A percentile compares a stretch with the other conserved stretches of the same genome.
Conservation (phyloP, 441 rosid species). For the Adansonia gregorii region DNA sequence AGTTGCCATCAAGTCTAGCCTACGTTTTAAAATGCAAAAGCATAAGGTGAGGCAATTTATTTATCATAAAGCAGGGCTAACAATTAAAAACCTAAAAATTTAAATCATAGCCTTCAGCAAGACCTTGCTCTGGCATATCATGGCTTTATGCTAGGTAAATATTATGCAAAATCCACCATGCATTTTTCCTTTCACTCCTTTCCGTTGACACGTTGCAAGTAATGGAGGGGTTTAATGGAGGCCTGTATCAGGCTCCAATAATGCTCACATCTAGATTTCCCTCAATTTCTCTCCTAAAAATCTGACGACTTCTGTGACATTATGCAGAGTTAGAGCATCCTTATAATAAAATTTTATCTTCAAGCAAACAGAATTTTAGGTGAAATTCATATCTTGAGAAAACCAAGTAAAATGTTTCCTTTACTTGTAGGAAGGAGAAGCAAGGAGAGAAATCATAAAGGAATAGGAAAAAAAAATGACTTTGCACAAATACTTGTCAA, state of each 20-base stretch:
- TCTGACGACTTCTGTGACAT: background rate
- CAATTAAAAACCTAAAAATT: background rate
- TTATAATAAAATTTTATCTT: background rate
- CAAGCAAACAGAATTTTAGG: background rate
- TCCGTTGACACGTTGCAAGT: background rate
- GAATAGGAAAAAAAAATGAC: background rate
- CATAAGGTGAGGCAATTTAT: background rate
- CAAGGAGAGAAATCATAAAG: slow-evolving; percentile 9
- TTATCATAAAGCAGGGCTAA: background rate
- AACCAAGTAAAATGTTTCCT: background rate
- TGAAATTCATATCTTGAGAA: background rate
- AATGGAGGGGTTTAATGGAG: background rate
- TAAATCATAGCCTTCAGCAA: background rate
- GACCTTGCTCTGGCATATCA: background rate
- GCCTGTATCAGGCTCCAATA: slow-evolving; percentile 1
- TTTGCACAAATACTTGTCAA: background rate
- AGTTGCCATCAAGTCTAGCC: background rate
- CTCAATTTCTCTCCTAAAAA: slow-evolving; percentile 7
- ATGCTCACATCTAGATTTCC: background rate
- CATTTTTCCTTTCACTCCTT: background rate
- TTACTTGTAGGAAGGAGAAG: background rate
- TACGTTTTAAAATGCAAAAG: background rate
- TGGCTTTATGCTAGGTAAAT: background rate
- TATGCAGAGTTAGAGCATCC: background rate
- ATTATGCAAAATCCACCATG: background rate